Percentiles rank a stretch among this genome's conserved stretches.
Conservation (phyloP, 2,329 filamentous ascomycete genomes). For the Hymenotorrendiella dingleyae region DNA sequence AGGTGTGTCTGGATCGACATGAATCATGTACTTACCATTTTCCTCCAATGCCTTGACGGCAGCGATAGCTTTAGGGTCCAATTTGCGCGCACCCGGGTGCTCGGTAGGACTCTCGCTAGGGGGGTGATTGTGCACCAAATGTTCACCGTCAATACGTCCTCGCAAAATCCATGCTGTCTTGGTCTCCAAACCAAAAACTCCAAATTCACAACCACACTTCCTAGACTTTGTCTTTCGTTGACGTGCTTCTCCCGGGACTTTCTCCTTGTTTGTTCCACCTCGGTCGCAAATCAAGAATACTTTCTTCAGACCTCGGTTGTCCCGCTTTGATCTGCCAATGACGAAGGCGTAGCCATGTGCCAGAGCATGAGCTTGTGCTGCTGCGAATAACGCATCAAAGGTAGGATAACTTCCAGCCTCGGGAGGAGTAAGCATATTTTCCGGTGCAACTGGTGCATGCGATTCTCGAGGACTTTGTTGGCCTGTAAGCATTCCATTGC, state of each 20-base stretch:
- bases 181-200: slow-evolving; percentile 65
- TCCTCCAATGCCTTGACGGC: slow-evolving; percentile 62
- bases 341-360: slow-evolving; percentile 64
- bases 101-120: slow-evolving; percentile 62
- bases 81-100: slow-evolving; percentile 58
- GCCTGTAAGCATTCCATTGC: slow-evolving; percentile 16
- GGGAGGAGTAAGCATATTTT: slow-evolving; percentile 35
- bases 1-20: no score
- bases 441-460: slow-evolving; percentile 19
- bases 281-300: slow-evolving; percentile 62
- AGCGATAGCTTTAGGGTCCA: slow-evolving; percentile 63
- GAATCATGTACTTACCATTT: slow-evolving; percentile 56
- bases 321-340: slow-evolving; percentile 58
- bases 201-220: slow-evolving; percentile 63
- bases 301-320: slow-evolving; percentile 62
- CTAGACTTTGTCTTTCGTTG: slow-evolving; percentile 62
- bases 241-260: slow-evolving; percentile 29
- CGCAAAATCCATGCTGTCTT: slow-evolving; percentile 62
- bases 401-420: slow-evolving; percentile 60
- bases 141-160: slow-evolving; percentile 53
- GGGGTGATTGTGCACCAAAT: slow-evolving; percentile 58
- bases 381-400: slow-evolving; percentile 58
- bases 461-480: slow-evolving; percentile 4
- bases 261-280: slow-evolving; percentile 55
- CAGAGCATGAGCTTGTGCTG: slow-evolving; percentile 58